These are phyloP conservation scores for Adiantum capillusveneris DNA, from an alignment of 75 land plant species.

Conservation along the genomic window DNA sequence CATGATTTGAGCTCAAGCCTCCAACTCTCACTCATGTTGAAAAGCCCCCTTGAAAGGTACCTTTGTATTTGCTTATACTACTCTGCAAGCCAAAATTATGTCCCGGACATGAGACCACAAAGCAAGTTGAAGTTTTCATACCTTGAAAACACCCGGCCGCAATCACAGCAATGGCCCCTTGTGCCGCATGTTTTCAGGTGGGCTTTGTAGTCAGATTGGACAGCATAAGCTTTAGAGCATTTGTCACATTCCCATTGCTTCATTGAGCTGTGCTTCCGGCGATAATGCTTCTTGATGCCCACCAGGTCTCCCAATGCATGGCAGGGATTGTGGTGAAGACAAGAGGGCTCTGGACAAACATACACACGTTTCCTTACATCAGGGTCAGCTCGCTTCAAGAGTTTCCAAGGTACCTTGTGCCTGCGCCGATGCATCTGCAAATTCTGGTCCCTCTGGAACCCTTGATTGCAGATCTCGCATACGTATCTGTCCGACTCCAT, in stretches of 20 bases:
- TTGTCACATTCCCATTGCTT: conserved; percentile 85
- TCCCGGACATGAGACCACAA: not conserved
- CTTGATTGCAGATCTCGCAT: conserved; percentile 95
- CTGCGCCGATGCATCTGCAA: conserved; percentile 93
- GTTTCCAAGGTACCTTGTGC: conserved; percentile 99
- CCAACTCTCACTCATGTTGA: too few species aligned
- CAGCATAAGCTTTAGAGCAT: conserved; percentile 94
- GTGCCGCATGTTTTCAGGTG: conserved; percentile 98
- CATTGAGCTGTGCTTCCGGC: conserved; percentile 77
- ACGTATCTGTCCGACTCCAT: conserved; percentile 87
- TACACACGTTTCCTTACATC: conserved; percentile 60
- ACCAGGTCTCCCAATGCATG: conserved; percentile 97
- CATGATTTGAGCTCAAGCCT: too few species aligned
- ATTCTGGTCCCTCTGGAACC: conserved; percentile 93
- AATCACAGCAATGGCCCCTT: conserved; percentile 92
- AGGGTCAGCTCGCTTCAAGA: conserved; percentile 48
- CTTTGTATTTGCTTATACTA: too few species aligned
- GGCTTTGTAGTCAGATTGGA: conserved; percentile 94
- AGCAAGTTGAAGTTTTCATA: conserved; percentile 4
- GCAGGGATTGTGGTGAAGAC: conserved; percentile 88
- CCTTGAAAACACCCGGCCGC: conserved; percentile 97
- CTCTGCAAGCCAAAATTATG: too few species aligned
- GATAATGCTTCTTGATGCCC: conserved; percentile 93
- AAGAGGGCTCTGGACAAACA: conserved; percentile 84
- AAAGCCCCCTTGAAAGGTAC: too few species aligned